Evolutionary conservation across 306 rosid species (phyloP).

Genomic region (Casuarina cunninghamiana): DNA sequence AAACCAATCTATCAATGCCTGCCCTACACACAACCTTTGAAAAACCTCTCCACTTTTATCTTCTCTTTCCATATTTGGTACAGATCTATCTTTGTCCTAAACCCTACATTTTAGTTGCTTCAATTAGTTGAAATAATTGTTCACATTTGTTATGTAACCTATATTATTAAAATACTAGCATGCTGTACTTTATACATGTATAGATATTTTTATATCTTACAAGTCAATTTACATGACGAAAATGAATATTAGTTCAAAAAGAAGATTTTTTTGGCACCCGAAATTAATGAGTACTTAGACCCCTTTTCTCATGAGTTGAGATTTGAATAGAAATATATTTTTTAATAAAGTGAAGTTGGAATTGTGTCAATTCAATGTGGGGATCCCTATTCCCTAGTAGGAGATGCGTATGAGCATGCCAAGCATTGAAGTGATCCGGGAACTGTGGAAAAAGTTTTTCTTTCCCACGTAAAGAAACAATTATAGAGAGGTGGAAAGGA

Average conservation of each 20-base stretch:
- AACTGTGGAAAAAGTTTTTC: conserved; percentile 77
- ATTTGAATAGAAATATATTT: too few relatives aligned
- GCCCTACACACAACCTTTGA: conserved; percentile 25
- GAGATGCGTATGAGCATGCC: conserved; percentile 46
- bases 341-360: background rate
- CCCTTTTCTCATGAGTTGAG: too few relatives aligned
- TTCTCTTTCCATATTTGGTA: conserved; percentile 38
- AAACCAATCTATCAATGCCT: conserved; percentile 34
- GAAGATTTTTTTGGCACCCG: too few relatives aligned
- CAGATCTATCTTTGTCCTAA: conserved; percentile 40
- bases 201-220: too few relatives aligned
- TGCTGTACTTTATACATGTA: too few relatives aligned
- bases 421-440: conserved; percentile 53
- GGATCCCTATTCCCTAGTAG: conserved; percentile 56
- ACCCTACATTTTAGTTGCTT: conserved; percentile 33
- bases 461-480: conserved; percentile 54
- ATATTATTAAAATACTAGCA: too few relatives aligned
- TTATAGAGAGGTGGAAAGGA: conserved; percentile 39
- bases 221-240: too few relatives aligned
- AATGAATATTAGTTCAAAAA: too few relatives aligned
- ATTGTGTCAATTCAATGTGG: conserved; percentile 31
- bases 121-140: conserved; percentile 6
- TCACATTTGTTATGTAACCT: too few relatives aligned
- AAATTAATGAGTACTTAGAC: too few relatives aligned
- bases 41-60: conserved; percentile 29